Percentiles rank a stretch among this genome's conserved stretches.
Conservation (phyloP, 768 basidiomycete species). For the Mycena metata region DNA sequence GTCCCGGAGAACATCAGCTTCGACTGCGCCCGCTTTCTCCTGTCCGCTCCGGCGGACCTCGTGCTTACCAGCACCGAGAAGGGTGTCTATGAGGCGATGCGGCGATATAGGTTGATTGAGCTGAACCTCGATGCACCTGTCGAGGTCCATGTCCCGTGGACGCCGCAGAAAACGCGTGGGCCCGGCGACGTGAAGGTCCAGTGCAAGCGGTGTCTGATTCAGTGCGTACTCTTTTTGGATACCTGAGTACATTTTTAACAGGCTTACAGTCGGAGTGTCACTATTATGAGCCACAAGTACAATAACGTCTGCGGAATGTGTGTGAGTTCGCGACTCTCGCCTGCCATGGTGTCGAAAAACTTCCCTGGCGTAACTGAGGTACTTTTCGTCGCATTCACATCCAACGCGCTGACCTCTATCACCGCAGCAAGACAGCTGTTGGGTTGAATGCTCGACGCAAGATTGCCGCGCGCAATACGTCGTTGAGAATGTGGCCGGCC, state of each 20-base stretch:
- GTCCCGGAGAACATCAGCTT: constrained; percentile 46
- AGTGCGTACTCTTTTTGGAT: constrained; percentile 19
- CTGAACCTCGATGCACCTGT: constrained; percentile 44
- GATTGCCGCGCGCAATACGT: constrained; percentile 45
- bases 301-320: constrained; percentile 41
- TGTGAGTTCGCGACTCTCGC: constrained; percentile 11
- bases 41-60: constrained; percentile 35
- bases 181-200: constrained; percentile 42
- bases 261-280: constrained; percentile 40
- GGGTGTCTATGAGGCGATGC: constrained; percentile 42
- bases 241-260: background rate
- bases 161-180: constrained; percentile 43
- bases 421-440: constrained; percentile 40
- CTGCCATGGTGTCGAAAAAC: background rate
- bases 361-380: constrained; percentile 37
- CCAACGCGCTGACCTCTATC: background rate
- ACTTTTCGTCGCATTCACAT: background rate
- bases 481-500: constrained; percentile 34
- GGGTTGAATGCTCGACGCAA: constrained; percentile 43
- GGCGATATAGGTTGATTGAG: constrained; percentile 44
- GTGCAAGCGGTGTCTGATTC: constrained; percentile 39
- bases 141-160: constrained; percentile 40
- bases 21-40: constrained; percentile 44
- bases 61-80: constrained; percentile 39
- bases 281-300: constrained; percentile 42